phyloP scores from a whole-genome alignment of 371 early-diverging fungal genomes.

The Synchytrium microbalum region DNA sequence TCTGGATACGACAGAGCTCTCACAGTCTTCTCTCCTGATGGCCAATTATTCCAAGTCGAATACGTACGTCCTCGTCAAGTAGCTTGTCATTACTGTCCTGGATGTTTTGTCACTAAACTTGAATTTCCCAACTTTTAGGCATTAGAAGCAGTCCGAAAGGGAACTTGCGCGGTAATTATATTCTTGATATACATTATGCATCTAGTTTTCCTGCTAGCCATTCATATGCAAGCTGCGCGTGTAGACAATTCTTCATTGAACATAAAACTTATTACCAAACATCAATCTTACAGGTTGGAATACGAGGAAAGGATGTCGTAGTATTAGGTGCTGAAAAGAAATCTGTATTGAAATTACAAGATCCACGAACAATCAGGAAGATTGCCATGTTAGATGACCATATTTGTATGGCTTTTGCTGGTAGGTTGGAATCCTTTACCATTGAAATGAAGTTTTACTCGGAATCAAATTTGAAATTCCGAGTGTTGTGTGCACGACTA shows the following conservation, averaged over 20 bases:
- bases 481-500: too few species aligned
- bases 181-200: neutral
- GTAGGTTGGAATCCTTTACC: slow-evolving; percentile 34
- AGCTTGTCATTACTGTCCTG: neutral
- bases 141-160: slow-evolving; percentile 96
- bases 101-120: slow-evolving; percentile 5
- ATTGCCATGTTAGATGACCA: slow-evolving; percentile 95
- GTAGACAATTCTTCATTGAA: neutral
- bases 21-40: slow-evolving; percentile 98
- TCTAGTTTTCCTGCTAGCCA: neutral
- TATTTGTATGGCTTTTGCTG: slow-evolving; percentile 94
- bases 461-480: too few species aligned
- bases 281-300: slow-evolving; percentile 73
- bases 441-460: neutral
- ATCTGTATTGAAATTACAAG: slow-evolving; percentile 91
- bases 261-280: slow-evolving; percentile 8
- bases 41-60: slow-evolving; percentile 98
- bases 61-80: slow-evolving; percentile 47
- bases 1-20: slow-evolving; percentile 96
- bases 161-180: slow-evolving; percentile 85
- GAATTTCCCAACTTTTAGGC: slow-evolving; percentile 47
- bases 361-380: slow-evolving; percentile 93
- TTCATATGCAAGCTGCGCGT: neutral
- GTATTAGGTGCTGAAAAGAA: slow-evolving; percentile 98
- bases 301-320: slow-evolving; percentile 85